Percentiles rank a stretch among this genome's conserved stretches.
These are phyloP conservation scores for Trichoderma simmonsii DNA, from an alignment of 2,329 filamentous ascomycete genomes.

Conservation along the genomic window DNA sequence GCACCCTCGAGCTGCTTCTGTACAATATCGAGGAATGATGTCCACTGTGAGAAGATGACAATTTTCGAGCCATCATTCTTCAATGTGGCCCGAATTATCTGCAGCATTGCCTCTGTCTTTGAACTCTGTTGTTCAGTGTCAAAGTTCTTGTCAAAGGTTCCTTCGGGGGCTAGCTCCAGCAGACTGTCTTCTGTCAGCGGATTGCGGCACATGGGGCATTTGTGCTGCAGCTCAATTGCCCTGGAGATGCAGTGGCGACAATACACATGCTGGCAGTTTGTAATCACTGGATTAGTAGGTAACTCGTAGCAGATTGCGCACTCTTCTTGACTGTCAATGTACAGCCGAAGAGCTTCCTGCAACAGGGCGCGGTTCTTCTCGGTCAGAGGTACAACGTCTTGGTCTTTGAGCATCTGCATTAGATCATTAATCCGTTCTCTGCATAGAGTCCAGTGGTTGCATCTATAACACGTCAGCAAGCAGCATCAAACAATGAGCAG, in stretches of 20 bases:
- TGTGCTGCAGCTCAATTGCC: slow-evolving; percentile 71
- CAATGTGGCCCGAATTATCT: slow-evolving; percentile 68
- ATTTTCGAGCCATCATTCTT: slow-evolving; percentile 64
- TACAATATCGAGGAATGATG: slow-evolving; percentile 68
- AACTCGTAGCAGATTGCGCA: slow-evolving; percentile 78
- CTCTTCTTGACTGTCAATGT: slow-evolving; percentile 76
- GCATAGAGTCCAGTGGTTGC: slow-evolving; percentile 85
- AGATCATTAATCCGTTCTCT: slow-evolving; percentile 71
- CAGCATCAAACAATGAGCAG: background rate
- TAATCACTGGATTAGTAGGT: slow-evolving; percentile 73
- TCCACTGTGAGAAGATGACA: slow-evolving; percentile 76
- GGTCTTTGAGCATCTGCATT: slow-evolving; percentile 63
- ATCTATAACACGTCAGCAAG: slow-evolving; percentile 39
- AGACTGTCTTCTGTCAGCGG: slow-evolving; percentile 57
- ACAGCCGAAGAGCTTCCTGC: slow-evolving; percentile 71
- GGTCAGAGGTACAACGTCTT: slow-evolving; percentile 66
- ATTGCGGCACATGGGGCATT: slow-evolving; percentile 81
- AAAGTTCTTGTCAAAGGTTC: slow-evolving; percentile 46
- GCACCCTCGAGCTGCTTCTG: slow-evolving; percentile 62
- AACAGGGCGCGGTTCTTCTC: slow-evolving; percentile 69
- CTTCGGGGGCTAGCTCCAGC: slow-evolving; percentile 63
- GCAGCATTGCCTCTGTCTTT: slow-evolving; percentile 76
- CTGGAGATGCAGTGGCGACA: slow-evolving; percentile 70
- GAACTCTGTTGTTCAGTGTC: slow-evolving; percentile 68
- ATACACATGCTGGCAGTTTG: slow-evolving; percentile 78